Percentiles rank a stretch among this genome's conserved stretches.
phyloP scores from a whole-genome alignment of 1,284 basidiomycete genomes.

The Rhodotorula sp. region DNA sequence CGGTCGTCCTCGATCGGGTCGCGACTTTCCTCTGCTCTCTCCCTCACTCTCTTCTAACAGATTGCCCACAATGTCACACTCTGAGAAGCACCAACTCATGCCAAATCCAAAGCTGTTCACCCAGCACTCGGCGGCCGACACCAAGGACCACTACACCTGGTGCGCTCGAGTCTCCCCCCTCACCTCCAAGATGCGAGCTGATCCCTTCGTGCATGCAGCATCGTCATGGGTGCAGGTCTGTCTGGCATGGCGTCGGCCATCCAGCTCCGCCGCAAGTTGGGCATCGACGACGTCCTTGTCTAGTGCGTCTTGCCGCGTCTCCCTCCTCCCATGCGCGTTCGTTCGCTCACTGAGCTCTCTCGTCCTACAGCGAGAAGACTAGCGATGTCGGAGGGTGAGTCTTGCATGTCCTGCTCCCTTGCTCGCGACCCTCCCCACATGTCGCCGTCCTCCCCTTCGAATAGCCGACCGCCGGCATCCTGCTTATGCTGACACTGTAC shows the following conservation, averaged over 20 bases:
- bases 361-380: slow-evolving; percentile 25
- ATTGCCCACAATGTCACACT: not conserved
- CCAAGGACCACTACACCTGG: slow-evolving; percentile 23
- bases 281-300: slow-evolving; percentile 32
- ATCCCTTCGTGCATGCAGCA: not conserved
- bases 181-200: not conserved
- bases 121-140: slow-evolving; percentile 12
- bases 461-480: not conserved
- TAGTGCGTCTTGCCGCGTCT: slow-evolving; percentile 20
- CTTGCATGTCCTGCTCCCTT: not conserved
- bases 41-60: not conserved
- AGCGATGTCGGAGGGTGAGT: slow-evolving; percentile 29
- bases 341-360: not conserved
- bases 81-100: not conserved
- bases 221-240: slow-evolving; percentile 34
- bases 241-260: slow-evolving; percentile 32
- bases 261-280: slow-evolving; percentile 33
- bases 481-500: no score
- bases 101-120: not conserved
- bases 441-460: not conserved
- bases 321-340: no score
- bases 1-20: not conserved
- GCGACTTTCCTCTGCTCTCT: no score
- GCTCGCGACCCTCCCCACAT: not conserved
- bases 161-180: not conserved